Evolutionary conservation across 768 basidiomycete species (phyloP), one percentile per base, ranked within the genome.

Genomic region (Russula abietina): DNA sequence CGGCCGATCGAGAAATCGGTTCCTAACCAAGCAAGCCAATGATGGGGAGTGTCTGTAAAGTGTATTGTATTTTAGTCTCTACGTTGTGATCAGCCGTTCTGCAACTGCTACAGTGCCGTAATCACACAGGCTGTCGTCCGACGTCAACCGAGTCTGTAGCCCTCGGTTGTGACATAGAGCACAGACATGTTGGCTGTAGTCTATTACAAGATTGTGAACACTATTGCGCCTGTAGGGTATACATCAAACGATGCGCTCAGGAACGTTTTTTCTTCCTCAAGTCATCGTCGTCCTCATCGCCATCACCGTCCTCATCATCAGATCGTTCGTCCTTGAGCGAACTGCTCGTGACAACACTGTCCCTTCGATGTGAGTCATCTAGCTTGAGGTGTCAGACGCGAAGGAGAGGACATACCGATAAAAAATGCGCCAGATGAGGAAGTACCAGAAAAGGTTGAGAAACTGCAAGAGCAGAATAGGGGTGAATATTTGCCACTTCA

Each of bases 361-460:
- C 22, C 41, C 8, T 3, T 26, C 52, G 17, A 51, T 3, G 32
- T 69, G 10, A 65, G 64, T 30, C 24, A 43, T 32, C 28, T 30
- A 32, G 28, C 24, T 39, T 41, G 46, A 28, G 12, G 51, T 6
- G 28, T 16, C 22, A 19, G 39, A 26, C 24, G 19, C 10, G 39
- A 49, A 52, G 28, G 39, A 36, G 28, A 38, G 6, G 12, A 76
- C 85, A 49, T 65, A 93, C 91, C 89, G 81, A 54, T 80, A 73
- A 17, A 88, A 77, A 56, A 96, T 88, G 58, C 92, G 85, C 72
- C 82, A 74, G 77, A 98, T 93, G 30, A 93, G 78, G 75, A 79
- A 85, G 73, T 91, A 96, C 95, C 95, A 98, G 79, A 97, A 97
- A 28, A 96, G 62, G 71, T 98, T 98, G 69, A 99, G 79, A 45